Base-by-base conservation (phyloP, 805 yeast species). In the Grigorovia transvaalensis region DNA sequence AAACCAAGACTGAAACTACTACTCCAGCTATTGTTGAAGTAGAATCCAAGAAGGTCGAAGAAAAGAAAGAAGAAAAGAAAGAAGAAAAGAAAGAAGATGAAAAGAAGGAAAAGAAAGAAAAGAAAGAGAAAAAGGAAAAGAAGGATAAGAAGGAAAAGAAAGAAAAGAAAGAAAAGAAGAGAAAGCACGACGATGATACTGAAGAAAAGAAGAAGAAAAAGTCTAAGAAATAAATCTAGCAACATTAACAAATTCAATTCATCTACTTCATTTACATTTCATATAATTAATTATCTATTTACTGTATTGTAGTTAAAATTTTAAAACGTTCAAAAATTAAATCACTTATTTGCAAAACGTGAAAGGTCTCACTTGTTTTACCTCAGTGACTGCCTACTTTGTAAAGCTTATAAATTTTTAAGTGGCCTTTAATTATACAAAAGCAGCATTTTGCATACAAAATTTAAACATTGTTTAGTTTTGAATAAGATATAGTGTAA, bases 41-140 rank as follows among this genome's bases (percentile, higher is more conserved):
- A 15, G 53, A 54, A 38, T 20, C 78, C 64, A 48, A 44, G 30
- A 69, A 62, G 50, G 63, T 66, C 63, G 63, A 63, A 47, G 63
- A 63, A 47, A 65, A 65, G 59, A 71, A 77, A 64, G 72, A 77
- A 65, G 77, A 78, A 48, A 75, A 82, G 76, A 79, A 80, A 65
- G 77, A 78, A 48, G 75, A 82, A 76, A 79, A 80, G 64, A 78
- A 80, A 68, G 79, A 77, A 68, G 74, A 74, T 53, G 77, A 75
- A 51, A 74, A 77, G 64, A 75, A 77, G 65, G 76, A 74, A 70
- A 74, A 76, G 69, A 75, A 74, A 71, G 74, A 72, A 60, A 77
- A 79, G 72, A 74, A 80, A 69, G 75, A 71, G 52, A 74, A 72
- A 74, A 74, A 74, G 68, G 73, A 73, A 60, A 72, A 72, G 70